Evolutionary conservation across 2,329 filamentous ascomycete species (phyloP), one percentile per base, ranked within the genome.

Genomic region (Neofusicoccum laricinum): DNA sequence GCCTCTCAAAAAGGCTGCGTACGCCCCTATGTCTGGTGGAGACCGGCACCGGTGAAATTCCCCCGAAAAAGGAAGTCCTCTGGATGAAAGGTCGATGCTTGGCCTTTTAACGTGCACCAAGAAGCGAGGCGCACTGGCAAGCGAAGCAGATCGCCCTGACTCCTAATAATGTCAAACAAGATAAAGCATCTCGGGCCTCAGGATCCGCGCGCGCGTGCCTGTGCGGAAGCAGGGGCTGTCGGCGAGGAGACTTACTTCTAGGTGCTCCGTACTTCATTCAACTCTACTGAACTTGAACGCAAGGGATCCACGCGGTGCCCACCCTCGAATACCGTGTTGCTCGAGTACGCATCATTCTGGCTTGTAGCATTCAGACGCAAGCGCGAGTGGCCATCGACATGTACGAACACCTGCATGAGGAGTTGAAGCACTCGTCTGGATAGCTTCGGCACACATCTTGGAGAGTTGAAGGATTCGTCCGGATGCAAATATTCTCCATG

Each of bases 181-280:
- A 57, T 34, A 57, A 57, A 57, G 51, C 51, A 57, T 10, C 51
- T n/a, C 14, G 34, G 51, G 51, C 51, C 51, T 43, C 21, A 32
- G 10, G 38, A 57, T 57, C 51, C 51, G 38, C 51, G 21, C 3
- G n/a, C 10, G 51, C 51, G 51, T 45, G 51, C 38, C 51, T 57
- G 51, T 57, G 51, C 51, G 17, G 51, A 57, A 57, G 51, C 51
- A 57, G 51, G 51, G 51, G 51, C 51, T 57, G 51, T 43, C 51
- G 38, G 51, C 38, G 51, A 57, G 51, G 51, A 43, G 51, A 30
- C 51, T 15, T 11, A 55, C 50, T 43, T 43, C n/a, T 21, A 38
- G 21, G 11, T 49, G 12, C 11, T 49, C 46, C 46, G 25, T 57
- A 57, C 51, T 43, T 57, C 36, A 41, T 55, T 55, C 36, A 43